Percentiles rank a stretch among this genome's conserved stretches.
phyloP scores from a whole-genome alignment of 2,329 filamentous ascomycete species.

The Colletotrichum filicis region DNA sequence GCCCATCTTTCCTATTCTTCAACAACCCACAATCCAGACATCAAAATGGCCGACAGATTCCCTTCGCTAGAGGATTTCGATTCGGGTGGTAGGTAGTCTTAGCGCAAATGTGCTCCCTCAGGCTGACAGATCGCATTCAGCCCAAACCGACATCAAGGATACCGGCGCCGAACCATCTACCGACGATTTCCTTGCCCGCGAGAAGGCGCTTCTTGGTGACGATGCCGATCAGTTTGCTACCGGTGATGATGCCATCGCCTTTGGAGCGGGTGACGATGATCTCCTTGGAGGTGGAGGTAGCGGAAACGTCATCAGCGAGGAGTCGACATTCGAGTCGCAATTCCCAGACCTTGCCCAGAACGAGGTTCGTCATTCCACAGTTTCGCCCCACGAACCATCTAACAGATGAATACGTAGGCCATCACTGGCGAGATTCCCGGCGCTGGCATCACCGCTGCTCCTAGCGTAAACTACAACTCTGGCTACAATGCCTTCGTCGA shows the following conservation, averaged over 20 bases:
- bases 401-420: slow-evolving; percentile 56
- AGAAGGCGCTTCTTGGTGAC: slow-evolving; percentile 90
- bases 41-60: slow-evolving; percentile 80
- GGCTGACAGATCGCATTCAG: slow-evolving; percentile 53
- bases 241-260: slow-evolving; percentile 74
- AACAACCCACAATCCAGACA: slow-evolving; percentile 21
- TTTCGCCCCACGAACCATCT: background rate
- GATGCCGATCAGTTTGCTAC: slow-evolving; percentile 92
- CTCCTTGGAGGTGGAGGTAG: slow-evolving; percentile 76
- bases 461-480: slow-evolving; percentile 71
- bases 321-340: slow-evolving; percentile 80
- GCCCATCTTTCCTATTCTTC: slow-evolving; percentile 33
- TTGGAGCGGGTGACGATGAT: slow-evolving; percentile 76
- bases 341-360: slow-evolving; percentile 85
- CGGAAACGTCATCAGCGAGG: slow-evolving; percentile 47
- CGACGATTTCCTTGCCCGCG: slow-evolving; percentile 90
- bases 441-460: slow-evolving; percentile 80
- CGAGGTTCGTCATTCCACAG: slow-evolving; percentile 63
- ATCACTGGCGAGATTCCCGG: slow-evolving; percentile 81
- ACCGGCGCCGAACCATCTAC: slow-evolving; percentile 69
- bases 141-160: slow-evolving; percentile 73
- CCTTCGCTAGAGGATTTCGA: slow-evolving; percentile 84
- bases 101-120: background rate
- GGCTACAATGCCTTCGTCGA: slow-evolving; percentile 67
- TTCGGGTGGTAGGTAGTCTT: slow-evolving; percentile 60